These are phyloP conservation scores for Amanita fuliginea DNA, from an alignment of 768 basidiomycete species.

Conservation along the genomic window DNA sequence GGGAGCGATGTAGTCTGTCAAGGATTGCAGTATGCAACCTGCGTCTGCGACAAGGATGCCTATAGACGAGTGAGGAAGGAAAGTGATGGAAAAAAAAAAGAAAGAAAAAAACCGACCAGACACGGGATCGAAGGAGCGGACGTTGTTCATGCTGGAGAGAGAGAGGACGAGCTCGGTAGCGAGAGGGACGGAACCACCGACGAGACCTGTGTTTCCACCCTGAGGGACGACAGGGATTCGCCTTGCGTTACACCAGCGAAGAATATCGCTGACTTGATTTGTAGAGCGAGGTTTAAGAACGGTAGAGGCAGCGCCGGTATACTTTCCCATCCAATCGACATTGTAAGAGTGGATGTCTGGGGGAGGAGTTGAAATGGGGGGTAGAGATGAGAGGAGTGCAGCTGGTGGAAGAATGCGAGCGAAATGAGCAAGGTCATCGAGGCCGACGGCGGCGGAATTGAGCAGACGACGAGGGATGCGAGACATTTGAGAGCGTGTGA, in stretches of 20 bases:
- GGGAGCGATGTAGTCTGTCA: constrained; percentile 78
- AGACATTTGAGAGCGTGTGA: neutral
- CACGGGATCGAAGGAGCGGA: constrained; percentile 75
- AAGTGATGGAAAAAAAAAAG: constrained; percentile 11
- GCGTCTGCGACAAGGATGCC: constrained; percentile 91
- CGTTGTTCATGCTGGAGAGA: constrained; percentile 69
- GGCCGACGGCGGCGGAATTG: constrained; percentile 15
- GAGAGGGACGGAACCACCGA: constrained; percentile 88
- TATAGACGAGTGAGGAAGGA: constrained; percentile 18
- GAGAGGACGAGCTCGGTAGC: constrained; percentile 83
- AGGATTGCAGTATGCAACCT: constrained; percentile 83
- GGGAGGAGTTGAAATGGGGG: constrained; percentile 31
- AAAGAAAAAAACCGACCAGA: constrained; percentile 64
- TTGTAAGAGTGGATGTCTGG: constrained; percentile 76
- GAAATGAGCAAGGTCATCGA: constrained; percentile 57
- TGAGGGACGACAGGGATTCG: constrained; percentile 91
- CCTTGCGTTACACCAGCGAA: constrained; percentile 76
- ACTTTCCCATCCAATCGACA: constrained; percentile 95
- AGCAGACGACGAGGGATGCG: constrained; percentile 12
- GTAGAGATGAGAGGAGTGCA: constrained; percentile 59
- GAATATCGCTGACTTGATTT: constrained; percentile 77
- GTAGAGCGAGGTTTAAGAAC: constrained; percentile 86
- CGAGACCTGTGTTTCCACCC: constrained; percentile 96
- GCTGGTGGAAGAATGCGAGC: constrained; percentile 48
- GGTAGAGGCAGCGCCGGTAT: constrained; percentile 71